Percentiles rank a stretch among this genome's conserved stretches.
Evolutionary conservation across 2,329 filamentous ascomycete genomes (phyloP).

Genomic region (Colletotrichum sp.): DNA sequence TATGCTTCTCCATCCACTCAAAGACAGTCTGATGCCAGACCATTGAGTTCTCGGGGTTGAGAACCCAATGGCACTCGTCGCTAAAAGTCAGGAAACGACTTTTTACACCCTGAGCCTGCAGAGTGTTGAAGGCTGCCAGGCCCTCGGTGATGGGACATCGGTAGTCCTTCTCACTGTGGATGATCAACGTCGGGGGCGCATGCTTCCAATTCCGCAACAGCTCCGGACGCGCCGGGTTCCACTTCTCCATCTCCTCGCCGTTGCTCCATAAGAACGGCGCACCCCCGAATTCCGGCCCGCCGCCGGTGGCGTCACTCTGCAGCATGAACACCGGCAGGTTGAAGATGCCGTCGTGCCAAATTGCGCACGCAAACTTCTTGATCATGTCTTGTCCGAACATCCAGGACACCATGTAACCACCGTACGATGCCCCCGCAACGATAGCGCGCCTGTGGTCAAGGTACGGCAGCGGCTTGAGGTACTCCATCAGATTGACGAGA

Average conservation of each 20-base stretch:
- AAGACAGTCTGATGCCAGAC: slow-evolving; percentile 73
- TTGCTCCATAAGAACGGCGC: slow-evolving; percentile 48
- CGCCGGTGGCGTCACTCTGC: slow-evolving; percentile 27
- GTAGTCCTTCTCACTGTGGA: slow-evolving; percentile 75
- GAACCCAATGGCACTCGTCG: slow-evolving; percentile 75
- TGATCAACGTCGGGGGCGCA: slow-evolving; percentile 70
- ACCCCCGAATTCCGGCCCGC: slow-evolving; percentile 43
- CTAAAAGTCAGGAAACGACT: slow-evolving; percentile 75
- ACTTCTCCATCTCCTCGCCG: slow-evolving; percentile 51
- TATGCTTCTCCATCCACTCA: slow-evolving; percentile 68
- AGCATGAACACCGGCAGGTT: slow-evolving; percentile 32
- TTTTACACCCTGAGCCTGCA: slow-evolving; percentile 71
- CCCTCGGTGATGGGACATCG: slow-evolving; percentile 56
- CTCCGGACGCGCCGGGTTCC: slow-evolving; percentile 51
- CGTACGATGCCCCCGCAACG: slow-evolving; percentile 58
- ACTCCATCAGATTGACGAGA: slow-evolving; percentile 56
- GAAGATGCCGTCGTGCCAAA: slow-evolving; percentile 57
- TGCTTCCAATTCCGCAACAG: slow-evolving; percentile 64
- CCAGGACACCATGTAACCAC: slow-evolving; percentile 68
- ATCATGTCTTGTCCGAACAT: slow-evolving; percentile 59
- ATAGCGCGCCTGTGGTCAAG: slow-evolving; percentile 59
- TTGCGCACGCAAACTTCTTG: slow-evolving; percentile 37
- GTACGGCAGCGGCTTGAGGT: slow-evolving; percentile 55
- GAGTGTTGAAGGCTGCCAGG: slow-evolving; percentile 72
- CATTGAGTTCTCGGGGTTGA: slow-evolving; percentile 71